Evolutionary conservation across 2,329 filamentous ascomycete species (phyloP), one percentile per base, ranked within the genome.

Genomic region (Remersonia thermophila): DNA sequence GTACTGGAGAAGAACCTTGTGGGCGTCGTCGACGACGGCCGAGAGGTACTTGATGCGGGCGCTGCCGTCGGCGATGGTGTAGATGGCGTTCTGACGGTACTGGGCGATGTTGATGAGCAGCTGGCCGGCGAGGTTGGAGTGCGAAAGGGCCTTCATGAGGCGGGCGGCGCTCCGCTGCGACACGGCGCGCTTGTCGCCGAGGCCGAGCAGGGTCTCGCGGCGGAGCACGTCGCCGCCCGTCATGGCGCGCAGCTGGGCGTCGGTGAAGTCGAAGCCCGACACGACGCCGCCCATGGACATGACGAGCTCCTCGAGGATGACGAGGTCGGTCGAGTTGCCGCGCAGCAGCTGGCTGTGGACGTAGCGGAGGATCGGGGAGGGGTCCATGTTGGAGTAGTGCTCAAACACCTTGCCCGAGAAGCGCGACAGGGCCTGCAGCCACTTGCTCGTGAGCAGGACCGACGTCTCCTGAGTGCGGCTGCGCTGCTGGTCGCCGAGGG

Each of bases 221-320:
- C 83, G 80, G 9, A 98, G 66, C 17, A 79, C 65, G 35, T 84
- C 76, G 11, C 89, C 87, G 42, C 87, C 89, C 28, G 83, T 84
- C 74, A 98, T 86, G 11, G 84, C 86, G 43, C 83, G 66, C 18
- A 94, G 72, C 58, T 95, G 87, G 13, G 78, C 66, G 47, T 98
- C 89, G 20, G 84, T 95, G 51, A 94, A 89, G 51, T 87, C 84
- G 35, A 79, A 73, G 41, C 89, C 80, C 3, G 87, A 78, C 10
- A 89, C 79, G 41, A 98, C 87, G 31, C 93, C 93, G 13, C 84
- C 85, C 91, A 98, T 96, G 2, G 83, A 83, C 26, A 77, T 77
- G 35, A 96, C 81, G 41, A 98, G 72, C 52, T 96, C 85, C 53
- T 91, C 83, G 29, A 98, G 64, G 41, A 98, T 83, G 44, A 94